These are phyloP conservation scores for Ophiostoma sp. DNA, from an alignment of 2,329 filamentous ascomycete species.

Conservation along the genomic window DNA sequence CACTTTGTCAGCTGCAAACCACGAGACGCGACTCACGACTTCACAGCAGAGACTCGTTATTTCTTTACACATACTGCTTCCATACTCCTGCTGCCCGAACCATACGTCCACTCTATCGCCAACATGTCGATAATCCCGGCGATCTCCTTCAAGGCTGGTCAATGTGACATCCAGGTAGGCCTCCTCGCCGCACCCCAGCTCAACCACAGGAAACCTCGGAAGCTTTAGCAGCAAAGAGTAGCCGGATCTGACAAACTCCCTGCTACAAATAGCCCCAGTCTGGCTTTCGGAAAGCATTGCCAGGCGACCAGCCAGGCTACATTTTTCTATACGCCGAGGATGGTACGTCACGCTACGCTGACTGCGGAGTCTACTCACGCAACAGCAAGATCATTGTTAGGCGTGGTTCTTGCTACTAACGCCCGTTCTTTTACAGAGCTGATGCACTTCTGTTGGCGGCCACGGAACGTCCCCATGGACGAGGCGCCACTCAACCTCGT, in stretches of 20 bases:
- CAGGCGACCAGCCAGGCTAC: slow-evolving; percentile 62
- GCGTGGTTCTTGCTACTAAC: neutral
- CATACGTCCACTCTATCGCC: neutral
- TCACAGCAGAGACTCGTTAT: neutral
- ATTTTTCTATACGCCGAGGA: slow-evolving; percentile 91
- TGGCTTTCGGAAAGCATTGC: slow-evolving; percentile 65
- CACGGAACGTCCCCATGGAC: slow-evolving; percentile 63
- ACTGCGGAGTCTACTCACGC: neutral
- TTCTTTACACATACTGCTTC: neutral
- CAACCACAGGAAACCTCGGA: too few relatives aligned
- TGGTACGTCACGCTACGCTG: slow-evolving; percentile 43
- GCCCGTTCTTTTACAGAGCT: slow-evolving; percentile 52
- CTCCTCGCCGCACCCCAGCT: neutral
- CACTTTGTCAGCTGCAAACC: neutral
- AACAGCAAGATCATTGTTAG: neutral
- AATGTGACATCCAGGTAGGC: slow-evolving; percentile 77
- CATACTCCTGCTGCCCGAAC: neutral
- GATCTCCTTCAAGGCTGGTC: slow-evolving; percentile 94
- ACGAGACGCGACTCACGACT: neutral
- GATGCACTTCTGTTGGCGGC: slow-evolving; percentile 95
- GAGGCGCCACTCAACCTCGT: slow-evolving; percentile 81
- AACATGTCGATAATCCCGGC: slow-evolving; percentile 76
- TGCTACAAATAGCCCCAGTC: slow-evolving; percentile 35
- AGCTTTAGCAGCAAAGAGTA: neutral
- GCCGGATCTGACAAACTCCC: slow-evolving; percentile 3